Evolutionary conservation across 2,329 filamentous ascomycete genomes (phyloP), one percentile per base, ranked within the genome.

Genomic region (Podosphaera xanthii): DNA sequence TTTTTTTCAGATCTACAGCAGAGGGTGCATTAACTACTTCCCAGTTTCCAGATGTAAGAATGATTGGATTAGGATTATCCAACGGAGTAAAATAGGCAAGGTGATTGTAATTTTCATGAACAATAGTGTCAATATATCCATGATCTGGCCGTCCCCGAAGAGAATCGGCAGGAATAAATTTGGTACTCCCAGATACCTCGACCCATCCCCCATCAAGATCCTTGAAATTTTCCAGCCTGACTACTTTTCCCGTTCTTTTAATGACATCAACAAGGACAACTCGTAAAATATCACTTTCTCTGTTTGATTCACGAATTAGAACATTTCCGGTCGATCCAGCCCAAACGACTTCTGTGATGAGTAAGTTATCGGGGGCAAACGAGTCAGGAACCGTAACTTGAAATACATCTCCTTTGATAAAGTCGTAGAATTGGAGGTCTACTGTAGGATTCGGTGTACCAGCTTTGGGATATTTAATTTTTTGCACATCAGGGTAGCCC

Each of bases 401-500:
- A 68, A 97, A 97, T 7, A 85, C 78, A 60, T 95, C 83, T 1
- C 78, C 78, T 66, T 84, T 85, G 8, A 76, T 76, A 30, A 96
- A 75, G 64, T 97, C 90, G 70, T 91, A 97, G 71, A 97, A 94
- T 59, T 87, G 78, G 38, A 98, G 73, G 61, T 88, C 82, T 3
- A 98, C 91, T 12, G 87, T 80, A 0, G 92, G 92, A 70, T 98
- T 98, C 54, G 91, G 89, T 1, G 90, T 84, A 2, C 92, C 94
- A 30, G 92, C 86, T 71, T 97, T 97, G 55, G 92, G 94, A 67
- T 98, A 98, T 71, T 98, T 98, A 78, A 98, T 94, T 65, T 89
- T 75, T 63, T 84, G 81, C 42, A 91, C 83, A 67, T 97, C 90
- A 0, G 92, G 92, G 68, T 98, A 98, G 58, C 81, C 82, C 69